These are phyloP conservation scores for Lentinula sp. DNA, from an alignment of 768 basidiomycete genomes.

Conservation along the genomic window DNA sequence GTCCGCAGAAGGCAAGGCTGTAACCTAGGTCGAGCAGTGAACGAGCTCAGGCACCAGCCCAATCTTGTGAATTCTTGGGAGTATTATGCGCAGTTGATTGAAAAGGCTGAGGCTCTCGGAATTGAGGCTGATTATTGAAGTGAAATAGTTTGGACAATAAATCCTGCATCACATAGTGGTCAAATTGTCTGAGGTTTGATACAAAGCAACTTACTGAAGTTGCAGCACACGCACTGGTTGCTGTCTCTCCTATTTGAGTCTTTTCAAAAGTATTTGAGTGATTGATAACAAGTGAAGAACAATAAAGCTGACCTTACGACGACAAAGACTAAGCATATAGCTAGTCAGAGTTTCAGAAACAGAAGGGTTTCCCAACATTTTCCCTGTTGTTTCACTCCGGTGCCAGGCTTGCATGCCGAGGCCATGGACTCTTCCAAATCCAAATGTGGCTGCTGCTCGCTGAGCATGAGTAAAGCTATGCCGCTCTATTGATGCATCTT, in stretches of 20 bases:
- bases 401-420: conserved; percentile 11
- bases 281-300: background rate
- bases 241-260: conserved; percentile 6
- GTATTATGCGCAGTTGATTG: too few relatives aligned
- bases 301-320: conserved; percentile 1
- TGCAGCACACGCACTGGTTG: conserved; percentile 12
- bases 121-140: too few relatives aligned
- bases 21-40: background rate
- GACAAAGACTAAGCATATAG: conserved; percentile 13
- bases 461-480: conserved; percentile 6
- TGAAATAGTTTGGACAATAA: too few relatives aligned
- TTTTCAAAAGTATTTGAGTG: background rate
- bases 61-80: background rate
- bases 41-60: background rate
- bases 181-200: background rate
- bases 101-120: too few relatives aligned
- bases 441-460: background rate
- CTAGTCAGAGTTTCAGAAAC: conserved; percentile 11
- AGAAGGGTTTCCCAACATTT: conserved; percentile 14
- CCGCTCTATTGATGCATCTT: background rate
- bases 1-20: conserved; percentile 9
- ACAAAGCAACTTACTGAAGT: conserved; percentile 7
- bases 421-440: conserved; percentile 7
- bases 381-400: conserved; percentile 2
- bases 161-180: background rate